Base-by-base conservation (phyloP, 176 grass and related monocot species). In the Poa annua region DNA sequence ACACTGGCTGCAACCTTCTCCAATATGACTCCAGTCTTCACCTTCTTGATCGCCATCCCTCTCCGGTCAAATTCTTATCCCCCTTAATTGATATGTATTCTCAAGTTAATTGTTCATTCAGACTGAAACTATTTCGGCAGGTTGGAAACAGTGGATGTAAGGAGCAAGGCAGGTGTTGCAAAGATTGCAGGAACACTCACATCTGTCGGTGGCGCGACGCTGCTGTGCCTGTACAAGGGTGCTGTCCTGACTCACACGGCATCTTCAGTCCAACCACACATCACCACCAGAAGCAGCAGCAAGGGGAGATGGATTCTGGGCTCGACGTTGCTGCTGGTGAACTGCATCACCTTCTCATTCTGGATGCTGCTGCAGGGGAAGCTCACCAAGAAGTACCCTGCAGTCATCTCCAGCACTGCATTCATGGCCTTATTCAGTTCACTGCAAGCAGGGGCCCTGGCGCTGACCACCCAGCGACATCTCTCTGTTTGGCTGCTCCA, bases 361-460 rank as follows among this genome's bases (percentile, higher is more conserved):
- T 95, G 92, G 92, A 90, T 95, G 67, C 61, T 91, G 4, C 24
- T 95, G 39, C 90, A 95, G 41, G 86, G 78, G 12, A 92, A 77
- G 51, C 71, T 92, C 6, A 77, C 73, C 59, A 92, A 95, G 49
- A 95, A 92, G 66, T 92, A 95, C 62, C 90, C 87, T 8, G 75
- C 87, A 17, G 62, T 95, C 32, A 88, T 92, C 75, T 95, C 92
- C 17, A 70, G 81, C 79, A 95, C 89, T 19, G 87, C 87, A 16
- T 74, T 92, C 61, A 87, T 91, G 60, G 82, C 91, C 69, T 88
- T 90, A 41, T 77, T 95, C 45, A 86, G 90, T 50, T 95, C 89
- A 68, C n/a, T 95, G 44, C 92, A 92, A 73, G 87, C 87, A 17
- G 74, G 60, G 8, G 79, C 79, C 15, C 22, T 92, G 57, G 68